Conservation (phyloP, 768 basidiomycete species). For the Dictyophora rubrovolvata region DNA sequence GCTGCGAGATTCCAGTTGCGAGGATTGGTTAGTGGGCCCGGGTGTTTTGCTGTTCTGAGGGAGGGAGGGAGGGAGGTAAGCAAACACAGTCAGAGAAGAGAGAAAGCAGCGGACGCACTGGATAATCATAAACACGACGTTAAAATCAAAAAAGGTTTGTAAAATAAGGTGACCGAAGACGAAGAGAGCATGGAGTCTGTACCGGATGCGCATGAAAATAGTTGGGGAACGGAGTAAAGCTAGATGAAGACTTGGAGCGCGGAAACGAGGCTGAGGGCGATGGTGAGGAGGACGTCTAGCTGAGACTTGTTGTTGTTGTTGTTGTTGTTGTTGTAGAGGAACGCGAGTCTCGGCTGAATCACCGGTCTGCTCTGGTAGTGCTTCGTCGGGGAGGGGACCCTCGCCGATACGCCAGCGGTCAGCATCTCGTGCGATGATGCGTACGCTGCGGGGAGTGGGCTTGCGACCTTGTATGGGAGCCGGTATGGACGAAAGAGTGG, state of each 20-base stretch:
- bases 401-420: background rate
- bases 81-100: background rate
- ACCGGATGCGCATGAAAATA: conserved; percentile 45
- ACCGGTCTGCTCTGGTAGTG: conserved; percentile 34
- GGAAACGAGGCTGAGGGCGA: conserved; percentile 42
- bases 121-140: conserved; percentile 71
- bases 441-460: conserved; percentile 70
- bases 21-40: conserved; percentile 55
- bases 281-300: conserved; percentile 21
- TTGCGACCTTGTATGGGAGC: conserved; percentile 58
- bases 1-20: conserved; percentile 75
- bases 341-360: conserved; percentile 6
- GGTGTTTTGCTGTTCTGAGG: conserved; percentile 64
- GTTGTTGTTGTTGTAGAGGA: background rate
- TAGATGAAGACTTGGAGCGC: conserved; percentile 54
- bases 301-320: conserved; percentile 22
- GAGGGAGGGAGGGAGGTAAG: conserved; percentile 1
- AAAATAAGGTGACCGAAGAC: conserved; percentile 62
- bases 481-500: conserved; percentile 34
- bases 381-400: conserved; percentile 24
- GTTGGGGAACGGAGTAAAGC: conserved; percentile 58
- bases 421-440: conserved; percentile 65
- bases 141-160: conserved; percentile 85
- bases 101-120: conserved; percentile 54
- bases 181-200: conserved; percentile 59